Evolutionary conservation across 371 early-diverging fungal genomes (phyloP), one percentile per base, ranked within the genome.

Genomic region (Circinella umbellata): DNA sequence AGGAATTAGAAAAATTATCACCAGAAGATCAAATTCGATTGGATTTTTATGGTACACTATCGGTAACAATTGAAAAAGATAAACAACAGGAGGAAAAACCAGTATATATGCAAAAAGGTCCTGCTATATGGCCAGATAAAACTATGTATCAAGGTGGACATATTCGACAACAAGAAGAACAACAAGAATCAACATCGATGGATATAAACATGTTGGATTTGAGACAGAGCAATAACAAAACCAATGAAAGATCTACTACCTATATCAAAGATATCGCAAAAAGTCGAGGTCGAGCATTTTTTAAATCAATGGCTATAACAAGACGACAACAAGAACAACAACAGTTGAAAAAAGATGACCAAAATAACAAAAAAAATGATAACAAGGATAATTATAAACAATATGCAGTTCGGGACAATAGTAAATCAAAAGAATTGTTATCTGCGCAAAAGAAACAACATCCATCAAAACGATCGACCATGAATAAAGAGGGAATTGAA

Each of bases 81-180:
- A 20, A 57, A n/a, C 57, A 57, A 34, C 20, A 18, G 3, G 34
- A 64, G 4, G 17, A 8, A 36, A 15, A 47, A 14, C 65, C 65
- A 17, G 34, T 39, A 0, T 63, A 42, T 27, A 42, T 8, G 10
- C 37, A 42, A 15, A 42, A 42, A 20, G 37, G 60, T 13, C 42
- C 63, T 27, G 47, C 63, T 8, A 34, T 64, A 17, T 70, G 70
- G 70, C 70, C 70, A 9, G 66, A 70, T 37, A 48, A 38, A 3
- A 14, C 3, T 8, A 27, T 64, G 53, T 70, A 49, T 61, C 27
- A 51, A 36, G 70, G 70, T 18, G 70, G 70, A 6, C 70, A 70
- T 39, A 20, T 59, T 46, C 62, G 39, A 18, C 69, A 69, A 69
- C 18, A 38, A 51, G 15, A 14, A 51, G n/a, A 13, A n/a, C 5